A percentile compares a stretch with the other conserved stretches of the same genome.
These are phyloP conservation scores for Moesziomyces sp. DNA, from an alignment of 1,284 basidiomycete genomes.

Conservation along the genomic window DNA sequence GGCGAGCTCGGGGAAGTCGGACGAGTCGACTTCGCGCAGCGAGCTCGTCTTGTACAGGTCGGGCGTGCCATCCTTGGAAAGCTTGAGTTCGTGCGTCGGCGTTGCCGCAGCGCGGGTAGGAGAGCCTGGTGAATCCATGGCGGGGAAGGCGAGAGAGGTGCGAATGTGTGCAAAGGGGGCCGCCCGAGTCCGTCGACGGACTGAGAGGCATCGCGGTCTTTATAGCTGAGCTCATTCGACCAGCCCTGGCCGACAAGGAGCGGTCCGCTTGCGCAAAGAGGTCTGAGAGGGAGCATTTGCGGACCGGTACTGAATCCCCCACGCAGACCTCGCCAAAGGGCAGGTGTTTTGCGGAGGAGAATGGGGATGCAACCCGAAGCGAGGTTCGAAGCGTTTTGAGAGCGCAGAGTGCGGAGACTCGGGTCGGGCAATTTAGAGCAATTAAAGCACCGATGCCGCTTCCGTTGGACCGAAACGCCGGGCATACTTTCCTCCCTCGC, in stretches of 20 bases:
- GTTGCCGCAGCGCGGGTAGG: conserved; percentile 14
- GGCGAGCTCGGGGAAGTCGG: conserved; percentile 21
- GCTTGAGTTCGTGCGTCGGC: conserved; percentile 14
- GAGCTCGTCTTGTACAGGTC: conserved; percentile 13
- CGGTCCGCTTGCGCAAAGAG: too few species aligned
- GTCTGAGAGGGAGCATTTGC: too few species aligned
- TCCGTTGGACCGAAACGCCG: neutral
- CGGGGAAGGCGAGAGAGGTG: neutral
- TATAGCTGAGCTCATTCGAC: too few species aligned
- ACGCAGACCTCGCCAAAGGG: too few species aligned
- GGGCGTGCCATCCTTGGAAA: conserved; percentile 2
- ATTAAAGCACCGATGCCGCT: neutral
- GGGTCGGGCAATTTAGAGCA: neutral
- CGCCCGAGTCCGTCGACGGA: too few species aligned
- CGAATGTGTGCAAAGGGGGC: neutral
- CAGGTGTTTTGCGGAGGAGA: neutral
- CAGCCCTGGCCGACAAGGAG: too few species aligned
- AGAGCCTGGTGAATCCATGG: conserved; percentile 26
- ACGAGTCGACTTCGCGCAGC: conserved; percentile 4
- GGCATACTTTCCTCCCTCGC: too few species aligned
- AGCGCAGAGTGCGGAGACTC: neutral
- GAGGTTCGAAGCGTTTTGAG: neutral
- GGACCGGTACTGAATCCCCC: too few species aligned
- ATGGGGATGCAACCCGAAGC: neutral
- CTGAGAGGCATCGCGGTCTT: too few species aligned